Base-by-base conservation (phyloP, 495 filamentous ascomycete species). In the Talaromyces thailandensis region DNA sequence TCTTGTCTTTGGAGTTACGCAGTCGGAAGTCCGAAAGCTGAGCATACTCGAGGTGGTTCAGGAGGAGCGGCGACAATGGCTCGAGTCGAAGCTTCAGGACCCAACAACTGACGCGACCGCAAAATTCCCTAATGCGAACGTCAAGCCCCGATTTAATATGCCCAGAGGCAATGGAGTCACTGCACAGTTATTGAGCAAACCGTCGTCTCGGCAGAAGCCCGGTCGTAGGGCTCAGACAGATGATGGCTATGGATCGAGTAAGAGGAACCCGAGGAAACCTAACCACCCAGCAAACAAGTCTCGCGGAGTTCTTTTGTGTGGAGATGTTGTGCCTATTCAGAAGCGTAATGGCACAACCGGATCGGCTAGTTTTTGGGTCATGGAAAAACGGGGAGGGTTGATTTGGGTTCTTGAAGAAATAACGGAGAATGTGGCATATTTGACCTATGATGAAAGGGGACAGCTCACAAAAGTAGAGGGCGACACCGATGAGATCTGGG, bases 381-480 rank as follows among this genome's bases (percentile, higher is more conserved):
- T 97, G 77, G 94, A 98, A 73, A 98, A 98, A 71, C 83, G 84
- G 50, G 90, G 92, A 52, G 92, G 93, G 6, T 71, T 98, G 56
- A 97, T 98, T 59, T 98, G 94, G 94, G 94, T 98, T 16, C 70
- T 98, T 4, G 94, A 98, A 74, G 94, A 98, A 73, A 97, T 98
- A 59, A 91, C 91, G 60, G 94, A 98, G 76, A 92, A 98, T 69
- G 86, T 93, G 37, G 92, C 89, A 28, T 80, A 81, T 61, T 66
- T 98, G 9, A 81, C 71, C 26, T 80, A 92, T 25, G 91, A 93
- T 67, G 82, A 88, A 45, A 84, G 88, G 28, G 92, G 91, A 57
- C 80, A 81, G 37, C 80, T 96, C 16, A 77, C 81, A 16, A 83
- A 81, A 52, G 81, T 86, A 24, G 79, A 82, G 14, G 94, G 94